A percentile compares a stretch with the other conserved stretches of the same genome.
These are phyloP conservation scores for Stevia rebaudiana DNA, from an alignment of 140 eudicot species.

Conservation along the genomic window DNA sequence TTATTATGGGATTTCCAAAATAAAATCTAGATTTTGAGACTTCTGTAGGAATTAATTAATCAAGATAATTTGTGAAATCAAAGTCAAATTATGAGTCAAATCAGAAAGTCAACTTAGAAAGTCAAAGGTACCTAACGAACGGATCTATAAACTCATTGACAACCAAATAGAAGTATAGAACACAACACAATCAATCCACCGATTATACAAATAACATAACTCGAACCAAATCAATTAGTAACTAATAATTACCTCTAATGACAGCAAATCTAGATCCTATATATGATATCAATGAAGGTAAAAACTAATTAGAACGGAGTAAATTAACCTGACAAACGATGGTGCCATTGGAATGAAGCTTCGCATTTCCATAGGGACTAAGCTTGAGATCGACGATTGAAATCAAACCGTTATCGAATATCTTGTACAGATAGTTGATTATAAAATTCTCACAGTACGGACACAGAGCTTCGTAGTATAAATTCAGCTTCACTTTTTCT, in stretches of 20 bases:
- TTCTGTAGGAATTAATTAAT: too few relatives aligned
- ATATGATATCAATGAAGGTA: background rate
- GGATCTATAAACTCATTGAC: too few relatives aligned
- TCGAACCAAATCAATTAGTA: background rate
- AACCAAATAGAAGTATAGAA: too few relatives aligned
- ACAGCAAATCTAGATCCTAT: background rate
- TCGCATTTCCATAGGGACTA: conserved; percentile 86
- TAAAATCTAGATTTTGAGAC: too few relatives aligned
- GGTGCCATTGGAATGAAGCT: conserved; percentile 40
- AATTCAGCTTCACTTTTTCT: conserved; percentile 42
- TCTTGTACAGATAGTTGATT: conserved; percentile 44
- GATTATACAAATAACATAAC: background rate
- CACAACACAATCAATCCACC: too few relatives aligned
- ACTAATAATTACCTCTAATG: background rate
- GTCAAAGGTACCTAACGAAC: too few relatives aligned
- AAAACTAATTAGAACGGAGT: background rate
- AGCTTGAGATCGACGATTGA: conserved; percentile 62
- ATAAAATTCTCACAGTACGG: conserved; percentile 71
- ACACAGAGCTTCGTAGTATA: conserved; percentile 76
- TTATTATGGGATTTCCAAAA: too few relatives aligned
- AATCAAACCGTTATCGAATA: conserved; percentile 56
- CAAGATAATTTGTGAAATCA: too few relatives aligned
- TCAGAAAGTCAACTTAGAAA: too few relatives aligned
- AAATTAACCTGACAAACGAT: conserved; percentile 60
- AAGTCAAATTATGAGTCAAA: too few relatives aligned